A percentile compares a stretch with the other conserved stretches of the same genome.
Evolutionary conservation across 2,329 filamentous ascomycete genomes (phyloP).

Genomic region (Cytospora leucostoma): DNA sequence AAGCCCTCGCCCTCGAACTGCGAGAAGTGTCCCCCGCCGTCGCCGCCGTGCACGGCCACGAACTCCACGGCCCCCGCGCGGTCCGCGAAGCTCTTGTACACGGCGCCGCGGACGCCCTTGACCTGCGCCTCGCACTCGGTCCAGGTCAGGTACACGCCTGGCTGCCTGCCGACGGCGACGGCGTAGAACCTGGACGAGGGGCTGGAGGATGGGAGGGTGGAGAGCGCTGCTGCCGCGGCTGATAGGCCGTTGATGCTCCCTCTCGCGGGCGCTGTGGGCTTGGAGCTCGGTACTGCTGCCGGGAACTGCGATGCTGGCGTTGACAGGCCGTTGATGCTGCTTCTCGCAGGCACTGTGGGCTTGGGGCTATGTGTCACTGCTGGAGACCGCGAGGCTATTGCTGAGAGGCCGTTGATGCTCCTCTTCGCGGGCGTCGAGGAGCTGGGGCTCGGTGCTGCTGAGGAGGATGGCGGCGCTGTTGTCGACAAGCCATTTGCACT

Average conservation of each 20-base stretch:
- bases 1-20: not conserved
- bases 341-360: too few species aligned
- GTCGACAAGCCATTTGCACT: not conserved
- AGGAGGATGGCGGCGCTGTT: too few species aligned
- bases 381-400: too few species aligned
- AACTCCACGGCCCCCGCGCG: not conserved
- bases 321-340: not conserved
- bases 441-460: not conserved
- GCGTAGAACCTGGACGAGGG: slow-evolving; percentile 1
- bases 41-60: slow-evolving; percentile 3
- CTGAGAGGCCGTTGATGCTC: not conserved
- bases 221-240: not conserved
- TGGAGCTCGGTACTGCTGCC: too few species aligned
- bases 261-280: not conserved
- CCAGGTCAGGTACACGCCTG: slow-evolving; percentile 10
- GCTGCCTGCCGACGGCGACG: not conserved
- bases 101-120: not conserved
- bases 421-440: not conserved
- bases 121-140: not conserved
- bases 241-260: not conserved
- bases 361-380: too few species aligned
- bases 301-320: not conserved
- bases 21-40: slow-evolving; percentile 6
- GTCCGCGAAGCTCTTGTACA: not conserved
- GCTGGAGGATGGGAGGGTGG: not conserved